Evolutionary conservation across 2,329 filamentous ascomycete species (phyloP), one percentile per base, ranked within the genome.

Genomic region (Scedosporium apiospermum): DNA sequence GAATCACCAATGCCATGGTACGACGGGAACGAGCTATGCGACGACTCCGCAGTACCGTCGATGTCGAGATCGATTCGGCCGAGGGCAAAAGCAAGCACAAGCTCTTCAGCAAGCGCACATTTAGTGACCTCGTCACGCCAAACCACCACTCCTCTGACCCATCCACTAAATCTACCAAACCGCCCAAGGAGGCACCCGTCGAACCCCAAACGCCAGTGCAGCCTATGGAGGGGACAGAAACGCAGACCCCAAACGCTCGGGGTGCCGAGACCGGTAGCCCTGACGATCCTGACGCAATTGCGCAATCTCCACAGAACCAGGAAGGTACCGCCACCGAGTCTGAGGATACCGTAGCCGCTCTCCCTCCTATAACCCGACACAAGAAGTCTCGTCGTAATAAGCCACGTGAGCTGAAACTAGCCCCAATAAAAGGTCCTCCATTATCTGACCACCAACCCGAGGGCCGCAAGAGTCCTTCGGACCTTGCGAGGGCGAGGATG

Each of bases 1-100:
- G 80, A 18, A 86, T 96, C 51, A 96, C 91, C 4, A 95, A 96
- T 68, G 82, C 83, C 16, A 96, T 96, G 89, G 92, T 96, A 5
- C 86, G 90, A 21, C 84, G 90, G 46, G 92, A 96, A 74, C 82
- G 89, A 16, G 83, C 88, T 26, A 77, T 91, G 12, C 78, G 88
- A 30, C 79, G 81, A 41, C 73, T 89, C 58, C 79, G 87, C 57
- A 81, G 84, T 62, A 78, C 81, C 14, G 74, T 82, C 2, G 74
- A 78, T 18, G 65, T 79, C 0, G 78, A 79, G 9, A 75, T 77
- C 14, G 71, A 72, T 41, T 64, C 67, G 16, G 42, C 27, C 5
- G 44, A 58, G 3, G 51, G 23, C 7, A 58, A 58, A 21, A 16
- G 44, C 7, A 58, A 42, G 30, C 26, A 38, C 16, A 61, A 49